Base-by-base conservation (phyloP, 2,329 filamentous ascomycete species). In the Parascedosporium putredinis region DNA sequence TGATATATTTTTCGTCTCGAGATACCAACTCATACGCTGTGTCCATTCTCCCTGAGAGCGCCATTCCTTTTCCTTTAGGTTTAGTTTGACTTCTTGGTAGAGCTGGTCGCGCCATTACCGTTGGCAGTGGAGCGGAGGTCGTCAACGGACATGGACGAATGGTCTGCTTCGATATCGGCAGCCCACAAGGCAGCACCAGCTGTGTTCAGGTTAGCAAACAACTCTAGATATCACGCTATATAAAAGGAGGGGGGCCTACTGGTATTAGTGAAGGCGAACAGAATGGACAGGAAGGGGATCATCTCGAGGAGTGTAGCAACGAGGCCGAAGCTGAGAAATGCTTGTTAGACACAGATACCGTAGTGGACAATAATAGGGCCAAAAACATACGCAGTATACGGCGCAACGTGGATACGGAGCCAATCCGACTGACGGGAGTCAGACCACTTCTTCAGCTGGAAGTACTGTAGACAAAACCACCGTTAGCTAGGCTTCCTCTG, bases 171-270 rank as follows among this genome's bases (percentile, higher is more conserved):
- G 52, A 94, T 78, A 64, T 94, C 89, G 16, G 88, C 86, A 36
- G 91, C 90, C 89, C 89, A 96, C n/a, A 97, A 70, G 6, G 91
- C 91, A 49, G 90, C 91, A 6, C 89, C 91, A 52, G 95, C 88
- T 82, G 45, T 6, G 33, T 33, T 33, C 40, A n/a, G 22, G 18
- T 18, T 16, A 43, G 29, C 5, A 9, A 22, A 23, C 9, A 56
- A 57, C 47, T 43, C 38, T 40, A 25, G 12, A 18, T n/a, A n/a
- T 44, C n/a, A 10, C 25, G 24, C 24, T 33, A 5, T n/a, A 7
- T 6, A n/a, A 6, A 33, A 25, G 34, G 23, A n/a, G 4, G 46
- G 16, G 20, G 18, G 45, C 67, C 60, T 68, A 78, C 79, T 78
- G 1, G 87, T 85, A 64, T 95, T 96, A 14, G 89, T 95, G 64